Evolutionary conservation across 495 filamentous ascomycete genomes (phyloP).

Genomic region (Trichoderma virens): DNA sequence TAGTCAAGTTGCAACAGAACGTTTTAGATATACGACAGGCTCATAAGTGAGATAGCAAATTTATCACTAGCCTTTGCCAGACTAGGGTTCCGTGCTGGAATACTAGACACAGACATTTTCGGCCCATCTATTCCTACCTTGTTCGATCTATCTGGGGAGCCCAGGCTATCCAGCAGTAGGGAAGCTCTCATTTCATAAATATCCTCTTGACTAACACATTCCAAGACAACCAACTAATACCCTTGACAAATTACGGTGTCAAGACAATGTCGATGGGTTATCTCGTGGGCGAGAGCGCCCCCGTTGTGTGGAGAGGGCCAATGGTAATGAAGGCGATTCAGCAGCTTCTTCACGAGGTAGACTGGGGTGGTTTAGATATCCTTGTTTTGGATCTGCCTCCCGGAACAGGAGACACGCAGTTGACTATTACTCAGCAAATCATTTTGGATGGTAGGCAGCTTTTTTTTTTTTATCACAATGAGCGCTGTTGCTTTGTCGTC

Average conservation of each 20-base stretch:
- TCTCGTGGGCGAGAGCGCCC: constrained; percentile 64
- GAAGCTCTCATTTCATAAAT: background rate
- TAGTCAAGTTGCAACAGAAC: background rate
- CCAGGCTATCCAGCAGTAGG: constrained; percentile 56
- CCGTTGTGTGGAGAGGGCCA: constrained; percentile 91
- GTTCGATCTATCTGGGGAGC: constrained; percentile 68
- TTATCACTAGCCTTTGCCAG: constrained; percentile 79
- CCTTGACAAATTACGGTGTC: constrained; percentile 89
- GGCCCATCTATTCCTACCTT: constrained; percentile 91
- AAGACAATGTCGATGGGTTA: constrained; percentile 99
- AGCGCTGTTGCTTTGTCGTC: background rate
- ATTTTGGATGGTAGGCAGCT: constrained; percentile 58
- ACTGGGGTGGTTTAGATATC: constrained; percentile 77
- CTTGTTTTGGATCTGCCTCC: constrained; percentile 89
- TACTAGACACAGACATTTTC: constrained; percentile 94
- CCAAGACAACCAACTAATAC: constrained; percentile 71
- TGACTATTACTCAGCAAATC: constrained; percentile 89
- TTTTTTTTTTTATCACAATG: background rate
- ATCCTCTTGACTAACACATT: background rate
- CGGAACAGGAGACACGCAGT: constrained; percentile 88
- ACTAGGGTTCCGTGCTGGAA: constrained; percentile 68
- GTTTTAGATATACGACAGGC: background rate
- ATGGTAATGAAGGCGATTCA: constrained; percentile 98
- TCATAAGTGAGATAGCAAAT: constrained; percentile 51
- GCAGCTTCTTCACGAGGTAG: constrained; percentile 87